Evolutionary conservation across 2,329 filamentous ascomycete species (phyloP), one percentile per base, ranked within the genome.

Genomic region (Sordariomycetes sp.): DNA sequence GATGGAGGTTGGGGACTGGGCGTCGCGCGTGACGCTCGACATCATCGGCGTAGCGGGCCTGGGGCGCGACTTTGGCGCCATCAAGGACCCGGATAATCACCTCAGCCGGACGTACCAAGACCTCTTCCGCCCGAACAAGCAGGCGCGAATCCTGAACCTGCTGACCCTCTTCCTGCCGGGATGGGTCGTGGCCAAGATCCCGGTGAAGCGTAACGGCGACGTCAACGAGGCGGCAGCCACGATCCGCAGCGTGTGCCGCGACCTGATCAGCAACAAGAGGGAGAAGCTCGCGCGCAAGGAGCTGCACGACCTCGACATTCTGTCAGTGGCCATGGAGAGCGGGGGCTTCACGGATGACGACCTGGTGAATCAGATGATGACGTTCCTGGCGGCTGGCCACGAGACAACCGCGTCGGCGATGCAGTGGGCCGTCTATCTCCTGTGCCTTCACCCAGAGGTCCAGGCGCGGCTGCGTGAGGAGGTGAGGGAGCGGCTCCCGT

Each of bases 321-420:
- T 95, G 36, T 89, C 86, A 1, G 86, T 92, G 0, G 90, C 90
- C 17, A 74, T 95, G 53, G 80, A 85, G 66, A 89, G 84, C 45
- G 87, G 87, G 53, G 82, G 76, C 6, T 94, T 95, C 70, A 79
- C 73, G 13, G 88, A 94, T 61, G 86, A 90, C 54, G 83, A 89
- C 60, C 79, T 95, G n/a, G 81, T 90, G 39, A 87, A 94, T 67
- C 90, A 95, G 70, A 80, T 94, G 66, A 94, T 95, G 88, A 95
- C 89, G 0, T 57, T 75, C 60, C 62, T 75, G 24, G 67, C 72
- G 1, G 70, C 74, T 15, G 73, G 73, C 0, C 73, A 76, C 52
- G 73, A 76, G 59, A 75, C 74, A 0, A 75, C 72, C 1, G 72
- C 73, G 2, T 65, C 67, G 0, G 64, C 70, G 0, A 66, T 75